A percentile compares a stretch with the other conserved stretches of the same genome.
Evolutionary conservation across 768 basidiomycete species (phyloP).

Genomic region (Amanita rubescens): DNA sequence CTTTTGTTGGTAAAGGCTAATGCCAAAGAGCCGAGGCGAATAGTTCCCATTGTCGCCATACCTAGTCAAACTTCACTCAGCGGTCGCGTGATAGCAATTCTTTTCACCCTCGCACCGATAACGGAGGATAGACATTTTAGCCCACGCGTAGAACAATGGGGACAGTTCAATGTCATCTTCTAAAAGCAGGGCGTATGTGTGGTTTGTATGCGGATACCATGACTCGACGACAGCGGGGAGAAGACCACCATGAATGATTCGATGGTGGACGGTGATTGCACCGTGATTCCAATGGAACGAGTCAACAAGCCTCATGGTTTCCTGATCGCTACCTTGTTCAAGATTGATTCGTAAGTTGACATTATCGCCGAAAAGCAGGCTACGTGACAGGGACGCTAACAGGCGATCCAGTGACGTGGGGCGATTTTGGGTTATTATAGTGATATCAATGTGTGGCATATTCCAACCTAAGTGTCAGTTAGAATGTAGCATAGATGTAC

Average conservation of each 20-base stretch:
- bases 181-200: constrained; percentile 72
- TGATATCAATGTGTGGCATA: constrained; percentile 56
- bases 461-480: constrained; percentile 60
- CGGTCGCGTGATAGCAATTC: no score
- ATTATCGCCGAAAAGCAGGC: constrained; percentile 62
- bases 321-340: constrained; percentile 63
- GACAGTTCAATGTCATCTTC: constrained; percentile 88
- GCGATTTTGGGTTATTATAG: constrained; percentile 72
- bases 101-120: constrained; percentile 47
- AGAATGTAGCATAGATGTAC: constrained; percentile 11
- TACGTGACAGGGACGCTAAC: constrained; percentile 47
- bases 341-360: constrained; percentile 63
- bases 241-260: constrained; percentile 73
- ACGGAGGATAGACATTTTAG: constrained; percentile 69
- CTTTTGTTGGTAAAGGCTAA: constrained; percentile 86
- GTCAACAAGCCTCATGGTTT: constrained; percentile 48
- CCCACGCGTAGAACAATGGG: constrained; percentile 79
- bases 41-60: constrained; percentile 39
- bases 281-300: constrained; percentile 57
- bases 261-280: constrained; percentile 51
- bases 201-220: constrained; percentile 72
- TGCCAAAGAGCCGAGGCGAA: constrained; percentile 56
- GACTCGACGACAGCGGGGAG: constrained; percentile 82
- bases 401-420: constrained; percentile 65
- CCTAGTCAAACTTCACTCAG: constrained; percentile 25